Base-by-base conservation (phyloP, 2,329 filamentous ascomycete genomes). In the Epichloe hybrida region DNA sequence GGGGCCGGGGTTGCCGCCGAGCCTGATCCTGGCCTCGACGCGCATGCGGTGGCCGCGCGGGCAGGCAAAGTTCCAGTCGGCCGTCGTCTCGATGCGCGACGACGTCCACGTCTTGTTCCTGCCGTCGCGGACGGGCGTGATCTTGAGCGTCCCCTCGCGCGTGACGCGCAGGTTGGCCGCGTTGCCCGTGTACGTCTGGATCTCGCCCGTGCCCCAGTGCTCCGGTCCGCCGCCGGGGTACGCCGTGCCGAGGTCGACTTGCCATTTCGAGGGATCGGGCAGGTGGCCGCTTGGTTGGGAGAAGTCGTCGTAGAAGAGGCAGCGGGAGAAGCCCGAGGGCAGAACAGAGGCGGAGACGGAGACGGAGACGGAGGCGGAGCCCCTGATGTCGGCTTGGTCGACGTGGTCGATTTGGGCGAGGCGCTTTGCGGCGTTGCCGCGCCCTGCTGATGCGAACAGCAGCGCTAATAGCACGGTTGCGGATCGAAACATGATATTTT, bases 201-300 rank as follows among this genome's bases (percentile, higher is more conserved):
- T 62, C 58, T 76, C 73, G 23, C 67, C 65, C 4, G 73, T 77
- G 46, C 74, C 73, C 73, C 73, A 76, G 53, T 69, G 63, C 7
- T 60, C 49, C 0, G 72, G 60, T 1, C 73, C 72, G n/a, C 69
- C 69, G 1, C 36, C 12, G 7, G 70, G 64, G 54, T 76, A 77
- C 9, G 57, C 55, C 0, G 70, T 75, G 46, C 74, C 73, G n/a
- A 62, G 58, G 54, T 71, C 66, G 48, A 69, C 54, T 34, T 64
- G 62, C 72, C 73, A 76, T 57, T 70, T 73, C 13, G 61, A 58
- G 23, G 60, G 42, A 38, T 66, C 65, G 3, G 69, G 67, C 4
- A 66, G 62, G 5, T 38, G 34, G 8, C 49, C 52, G 13, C 3
- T 9, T 3, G 38, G 3, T 21, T 12, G 23, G 5, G 54, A 54